A percentile compares a stretch with the other conserved stretches of the same genome.
Conservation (phyloP, 805 yeast species). For the Yarrowia sp. region DNA sequence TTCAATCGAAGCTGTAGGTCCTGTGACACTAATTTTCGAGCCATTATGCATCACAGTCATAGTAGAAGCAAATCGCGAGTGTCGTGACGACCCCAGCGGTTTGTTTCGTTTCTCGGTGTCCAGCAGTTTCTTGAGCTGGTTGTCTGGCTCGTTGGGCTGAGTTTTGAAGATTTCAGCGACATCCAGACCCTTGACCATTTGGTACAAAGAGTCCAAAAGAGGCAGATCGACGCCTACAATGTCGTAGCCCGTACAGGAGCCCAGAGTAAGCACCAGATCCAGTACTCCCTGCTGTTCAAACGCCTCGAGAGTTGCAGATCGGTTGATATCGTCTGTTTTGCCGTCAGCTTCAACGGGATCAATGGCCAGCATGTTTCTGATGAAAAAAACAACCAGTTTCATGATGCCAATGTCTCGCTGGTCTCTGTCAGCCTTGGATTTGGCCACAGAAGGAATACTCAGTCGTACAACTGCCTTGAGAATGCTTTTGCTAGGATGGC, state of each 20-base stretch:
- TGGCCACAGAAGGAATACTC: slow-evolving; percentile 50
- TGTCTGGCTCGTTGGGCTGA: background rate
- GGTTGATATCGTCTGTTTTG: slow-evolving; percentile 58
- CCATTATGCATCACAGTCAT: slow-evolving; percentile 6
- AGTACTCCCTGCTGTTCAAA: slow-evolving; percentile 72
- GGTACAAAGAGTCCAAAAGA: slow-evolving; percentile 66
- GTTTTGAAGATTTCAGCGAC: background rate
- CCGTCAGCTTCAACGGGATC: slow-evolving; percentile 57
- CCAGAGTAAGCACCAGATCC: slow-evolving; percentile 64
- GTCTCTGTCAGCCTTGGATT: slow-evolving; percentile 48
- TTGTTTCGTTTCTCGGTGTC: background rate
- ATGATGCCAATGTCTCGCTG: slow-evolving; percentile 69
- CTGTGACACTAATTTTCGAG: background rate
- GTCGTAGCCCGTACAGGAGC: slow-evolving; percentile 61
- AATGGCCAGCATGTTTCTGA: slow-evolving; percentile 74
- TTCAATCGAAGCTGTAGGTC: background rate
- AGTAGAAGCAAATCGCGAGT: slow-evolving; percentile 14
- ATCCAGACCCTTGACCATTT: slow-evolving; percentile 56
- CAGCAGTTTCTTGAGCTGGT: background rate
- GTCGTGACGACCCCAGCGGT: background rate
- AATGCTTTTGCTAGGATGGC: slow-evolving; percentile 56
- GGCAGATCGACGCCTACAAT: slow-evolving; percentile 61
- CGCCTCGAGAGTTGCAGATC: slow-evolving; percentile 53
- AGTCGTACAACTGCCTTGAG: slow-evolving; percentile 67
- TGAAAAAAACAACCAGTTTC: slow-evolving; percentile 65